Conservation (phyloP, 805 yeast genomes). For the Diddensiella santjacobensis region DNA sequence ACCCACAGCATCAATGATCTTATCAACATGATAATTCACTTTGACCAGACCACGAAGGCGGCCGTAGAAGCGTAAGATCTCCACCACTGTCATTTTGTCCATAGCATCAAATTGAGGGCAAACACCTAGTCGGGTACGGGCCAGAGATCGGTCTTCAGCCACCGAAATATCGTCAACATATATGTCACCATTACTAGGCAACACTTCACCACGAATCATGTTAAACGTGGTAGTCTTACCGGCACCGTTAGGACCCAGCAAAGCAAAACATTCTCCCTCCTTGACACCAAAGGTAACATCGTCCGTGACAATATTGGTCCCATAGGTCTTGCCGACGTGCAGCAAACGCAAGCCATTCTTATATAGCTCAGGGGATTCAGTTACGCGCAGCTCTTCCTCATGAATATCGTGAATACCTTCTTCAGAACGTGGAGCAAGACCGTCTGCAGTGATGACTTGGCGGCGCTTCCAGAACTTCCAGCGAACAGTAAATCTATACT, state of each 20-base stretch:
- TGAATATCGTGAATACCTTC: slow-evolving; percentile 22
- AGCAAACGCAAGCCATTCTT: slow-evolving; percentile 29
- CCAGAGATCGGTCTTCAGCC: slow-evolving; percentile 26
- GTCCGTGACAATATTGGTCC: slow-evolving; percentile 27
- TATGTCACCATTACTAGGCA: slow-evolving; percentile 30
- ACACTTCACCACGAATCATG: slow-evolving; percentile 36
- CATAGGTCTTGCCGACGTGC: slow-evolving; percentile 30
- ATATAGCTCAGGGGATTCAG: slow-evolving; percentile 19
- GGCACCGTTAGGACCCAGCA: slow-evolving; percentile 38
- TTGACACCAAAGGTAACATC: slow-evolving; percentile 35
- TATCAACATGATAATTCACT: slow-evolving; percentile 28
- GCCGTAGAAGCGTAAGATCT: slow-evolving; percentile 33
- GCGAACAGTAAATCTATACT: slow-evolving; percentile 22
- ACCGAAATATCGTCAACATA: slow-evolving; percentile 31
- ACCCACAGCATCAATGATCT: slow-evolving; percentile 34
- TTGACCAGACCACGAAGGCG: slow-evolving; percentile 30
- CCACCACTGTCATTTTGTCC: slow-evolving; percentile 34
- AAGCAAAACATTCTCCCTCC: slow-evolving; percentile 34
- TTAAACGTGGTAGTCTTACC: slow-evolving; percentile 37
- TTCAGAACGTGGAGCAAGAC: slow-evolving; percentile 2
- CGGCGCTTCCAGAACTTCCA: slow-evolving; percentile 2
- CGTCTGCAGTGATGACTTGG: background rate
- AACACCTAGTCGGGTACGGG: slow-evolving; percentile 35
- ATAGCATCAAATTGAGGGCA: slow-evolving; percentile 40
- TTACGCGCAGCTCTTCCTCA: slow-evolving; percentile 26